These are phyloP conservation scores for Cyberlindnera saturnus DNA, from an alignment of 805 yeast genomes.

Conservation along the genomic window DNA sequence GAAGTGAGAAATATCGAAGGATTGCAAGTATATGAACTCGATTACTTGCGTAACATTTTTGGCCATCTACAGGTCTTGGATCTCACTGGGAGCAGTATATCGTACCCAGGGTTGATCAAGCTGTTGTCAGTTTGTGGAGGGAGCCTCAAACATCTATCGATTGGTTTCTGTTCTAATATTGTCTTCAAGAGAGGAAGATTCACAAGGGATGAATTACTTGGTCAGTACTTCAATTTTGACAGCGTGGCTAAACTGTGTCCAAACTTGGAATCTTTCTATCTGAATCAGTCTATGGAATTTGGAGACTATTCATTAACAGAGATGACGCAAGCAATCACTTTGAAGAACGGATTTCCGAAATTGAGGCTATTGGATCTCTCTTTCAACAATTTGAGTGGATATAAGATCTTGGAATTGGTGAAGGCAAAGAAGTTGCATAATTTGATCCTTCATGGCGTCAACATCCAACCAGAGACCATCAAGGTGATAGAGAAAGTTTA, in stretches of 20 bases:
- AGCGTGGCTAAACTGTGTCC: conserved; percentile 16
- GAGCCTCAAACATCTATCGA: conserved; percentile 9
- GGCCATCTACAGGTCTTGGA: conserved; percentile 12
- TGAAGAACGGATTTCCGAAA: neutral
- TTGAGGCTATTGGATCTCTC: conserved; percentile 19
- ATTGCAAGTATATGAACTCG: conserved; percentile 7
- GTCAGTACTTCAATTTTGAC: conserved; percentile 16
- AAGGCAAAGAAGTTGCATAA: conserved; percentile 7
- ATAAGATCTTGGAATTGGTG: conserved; percentile 17
- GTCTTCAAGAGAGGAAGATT: conserved; percentile 13
- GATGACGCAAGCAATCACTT: conserved; percentile 8
- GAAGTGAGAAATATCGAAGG: conserved; percentile 14
- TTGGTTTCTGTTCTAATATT: conserved; percentile 20
- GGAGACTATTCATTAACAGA: conserved; percentile 18
- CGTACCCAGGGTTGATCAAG: conserved; percentile 16
- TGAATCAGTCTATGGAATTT: conserved; percentile 21
- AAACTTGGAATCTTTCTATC: conserved; percentile 10
- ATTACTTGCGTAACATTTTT: conserved; percentile 14
- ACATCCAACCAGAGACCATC: conserved; percentile 15
- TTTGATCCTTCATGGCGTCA: conserved; percentile 19
- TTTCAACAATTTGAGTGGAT: conserved; percentile 19
- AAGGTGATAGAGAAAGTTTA: conserved; percentile 12
- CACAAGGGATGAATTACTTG: conserved; percentile 5
- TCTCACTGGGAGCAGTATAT: conserved; percentile 21
- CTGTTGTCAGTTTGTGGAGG: conserved; percentile 12